Conservation (phyloP, 2,329 filamentous ascomycete genomes). For the Verticillium longisporum region DNA sequence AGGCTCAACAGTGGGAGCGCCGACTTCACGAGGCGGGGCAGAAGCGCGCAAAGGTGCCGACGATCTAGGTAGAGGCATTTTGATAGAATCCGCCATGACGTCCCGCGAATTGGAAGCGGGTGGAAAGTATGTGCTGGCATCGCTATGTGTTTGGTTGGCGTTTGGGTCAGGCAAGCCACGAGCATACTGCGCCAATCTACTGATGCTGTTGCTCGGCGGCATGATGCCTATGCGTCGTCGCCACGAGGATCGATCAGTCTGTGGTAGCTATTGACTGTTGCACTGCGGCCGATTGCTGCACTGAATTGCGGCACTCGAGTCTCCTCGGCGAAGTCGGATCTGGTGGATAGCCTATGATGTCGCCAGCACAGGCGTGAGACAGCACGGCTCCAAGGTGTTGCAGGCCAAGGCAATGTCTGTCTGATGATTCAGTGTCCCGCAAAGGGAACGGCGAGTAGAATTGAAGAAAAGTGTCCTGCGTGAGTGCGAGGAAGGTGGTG, state of each 20-base stretch:
- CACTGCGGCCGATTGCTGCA: no score
- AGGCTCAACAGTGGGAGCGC: conserved; percentile 16
- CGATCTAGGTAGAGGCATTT: conserved; percentile 25
- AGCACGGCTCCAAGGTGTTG: no score
- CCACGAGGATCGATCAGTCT: not conserved
- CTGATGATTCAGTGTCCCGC: no score
- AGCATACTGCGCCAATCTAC: conserved; percentile 10
- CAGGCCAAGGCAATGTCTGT: no score
- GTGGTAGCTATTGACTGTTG: no score
- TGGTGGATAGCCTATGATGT: no score
- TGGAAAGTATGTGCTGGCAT: not conserved
- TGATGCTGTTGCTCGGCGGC: conserved; percentile 7
- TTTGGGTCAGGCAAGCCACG: conserved; percentile 6
- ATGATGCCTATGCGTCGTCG: conserved; percentile 3
- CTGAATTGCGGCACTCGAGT: no score
- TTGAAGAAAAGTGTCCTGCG: no score
- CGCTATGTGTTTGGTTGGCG: not conserved
- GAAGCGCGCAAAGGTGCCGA: conserved; percentile 17
- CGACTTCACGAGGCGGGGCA: conserved; percentile 15
- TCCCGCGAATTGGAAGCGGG: conserved; percentile 14
- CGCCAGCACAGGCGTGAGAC: no score
- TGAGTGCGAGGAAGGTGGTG: no score
- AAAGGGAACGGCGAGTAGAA: no score
- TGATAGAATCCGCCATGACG: conserved; percentile 24
- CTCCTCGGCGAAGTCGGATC: no score